Base-by-base conservation (phyloP, 257 asterid genomes). In the Gentiana dahurica region DNA sequence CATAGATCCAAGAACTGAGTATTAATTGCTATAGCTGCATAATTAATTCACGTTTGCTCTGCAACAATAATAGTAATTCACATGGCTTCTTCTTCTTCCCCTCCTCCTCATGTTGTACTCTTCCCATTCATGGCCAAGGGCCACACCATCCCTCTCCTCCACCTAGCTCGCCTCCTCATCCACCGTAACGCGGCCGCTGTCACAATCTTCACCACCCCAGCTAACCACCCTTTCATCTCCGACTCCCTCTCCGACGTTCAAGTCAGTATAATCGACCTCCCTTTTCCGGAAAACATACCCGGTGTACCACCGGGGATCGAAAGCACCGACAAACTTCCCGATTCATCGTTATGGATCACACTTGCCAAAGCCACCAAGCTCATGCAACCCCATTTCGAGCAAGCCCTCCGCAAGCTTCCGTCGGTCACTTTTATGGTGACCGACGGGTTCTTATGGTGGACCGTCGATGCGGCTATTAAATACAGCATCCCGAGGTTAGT, bases 51-150 rank as follows among this genome's bases (percentile, higher is more conserved):
- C 24, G 24, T 24, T 24, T 24, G 24, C 24, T 24, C 24, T 24
- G 24, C 24, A 24, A 24, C 24, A 24, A 24, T 24, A 24, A 13
- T 0, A 41, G 24, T 24, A 24, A 24, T 24, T 12, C 8, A 52
- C 12, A 74, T 72, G 83, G 55, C 55, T 49, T 54, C 64, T 64
- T 54, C 64, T 64, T 24, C 24, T 24, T 24, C 24, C 24, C 24
- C 24, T 24, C 38, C 49, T 49, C 50, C 77, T 34, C 93, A 78
- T 38, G 64, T 74, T 24, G 72, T 75, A 8, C 11, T 87, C 8
- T 84, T 87, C 53, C 96, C 95, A 2, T 87, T 87, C 86, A 80
- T 84, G 96, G 66, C 96, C 48, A 85, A 87, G 63, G 95, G 95
- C 72, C 95, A 87, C 73, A 84, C 83, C 0, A 80, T 87, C 34